A percentile compares a stretch with the other conserved stretches of the same genome.
phyloP scores from a whole-genome alignment of 192 early-diverging fungal species.

The Entophlyctis luteolus region DNA sequence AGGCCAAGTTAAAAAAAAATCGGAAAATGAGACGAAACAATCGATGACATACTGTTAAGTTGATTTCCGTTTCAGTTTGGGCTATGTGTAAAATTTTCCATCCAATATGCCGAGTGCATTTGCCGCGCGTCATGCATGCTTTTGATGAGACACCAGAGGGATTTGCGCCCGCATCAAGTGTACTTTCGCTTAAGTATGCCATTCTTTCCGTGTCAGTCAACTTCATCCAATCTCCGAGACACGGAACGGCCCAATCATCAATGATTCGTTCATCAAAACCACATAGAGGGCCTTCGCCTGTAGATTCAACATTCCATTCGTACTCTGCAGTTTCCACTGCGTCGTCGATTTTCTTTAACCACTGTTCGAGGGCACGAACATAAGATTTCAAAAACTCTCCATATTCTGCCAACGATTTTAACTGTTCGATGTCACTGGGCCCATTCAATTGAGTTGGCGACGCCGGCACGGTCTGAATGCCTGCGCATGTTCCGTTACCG shows the following conservation, averaged over 20 bases:
- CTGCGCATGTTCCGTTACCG: too few relatives aligned
- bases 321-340: neutral
- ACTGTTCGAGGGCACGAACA: neutral
- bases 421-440: too few relatives aligned
- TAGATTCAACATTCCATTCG: neutral
- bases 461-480: too few relatives aligned
- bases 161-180: too few relatives aligned
- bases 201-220: neutral
- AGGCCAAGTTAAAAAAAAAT: neutral
- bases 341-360: neutral
- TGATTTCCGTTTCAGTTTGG: slow-evolving; percentile 4
- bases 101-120: slow-evolving; percentile 9
- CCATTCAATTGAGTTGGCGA: too few relatives aligned
- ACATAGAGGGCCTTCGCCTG: neutral
- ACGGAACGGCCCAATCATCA: slow-evolving; percentile 8
- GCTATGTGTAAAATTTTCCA: slow-evolving; percentile 9
- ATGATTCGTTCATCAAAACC: slow-evolving; percentile 2
- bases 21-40: neutral
- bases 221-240: slow-evolving; percentile 7
- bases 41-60: slow-evolving; percentile 5
- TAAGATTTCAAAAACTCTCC: neutral
- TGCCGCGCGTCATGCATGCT: neutral
- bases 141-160: too few relatives aligned
- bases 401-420: too few relatives aligned
- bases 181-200: too few relatives aligned